Evolutionary conservation across 1,139 yeast species (phyloP).

Genomic region (Hyphopichia khmerensis): DNA sequence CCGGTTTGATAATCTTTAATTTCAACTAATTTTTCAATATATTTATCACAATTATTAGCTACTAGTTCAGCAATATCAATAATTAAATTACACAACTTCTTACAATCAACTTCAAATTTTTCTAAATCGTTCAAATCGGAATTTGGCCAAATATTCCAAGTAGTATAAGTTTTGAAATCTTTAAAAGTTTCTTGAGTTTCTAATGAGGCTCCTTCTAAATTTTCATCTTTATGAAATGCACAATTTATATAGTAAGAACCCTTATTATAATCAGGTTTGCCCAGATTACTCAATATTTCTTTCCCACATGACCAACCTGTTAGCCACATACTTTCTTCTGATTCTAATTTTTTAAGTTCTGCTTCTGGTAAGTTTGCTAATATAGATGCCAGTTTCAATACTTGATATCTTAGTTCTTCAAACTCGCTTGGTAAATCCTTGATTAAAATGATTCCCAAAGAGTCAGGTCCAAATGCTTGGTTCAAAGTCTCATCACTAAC

Average conservation of each 20-base stretch:
- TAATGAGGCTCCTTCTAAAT: slow-evolving; percentile 45
- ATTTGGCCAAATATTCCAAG: slow-evolving; percentile 56
- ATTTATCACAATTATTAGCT: slow-evolving; percentile 54
- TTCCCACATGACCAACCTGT: slow-evolving; percentile 70
- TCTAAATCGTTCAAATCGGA: slow-evolving; percentile 18
- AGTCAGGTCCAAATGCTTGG: slow-evolving; percentile 56
- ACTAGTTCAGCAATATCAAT: slow-evolving; percentile 51
- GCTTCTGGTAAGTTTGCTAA: slow-evolving; percentile 43
- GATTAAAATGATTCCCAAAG: slow-evolving; percentile 54
- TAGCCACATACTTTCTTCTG: slow-evolving; percentile 49
- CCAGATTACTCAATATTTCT: slow-evolving; percentile 42
- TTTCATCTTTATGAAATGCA: slow-evolving; percentile 47
- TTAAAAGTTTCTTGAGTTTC: slow-evolving; percentile 29
- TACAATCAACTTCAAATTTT: slow-evolving; percentile 35
- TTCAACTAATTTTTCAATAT: slow-evolving; percentile 19
- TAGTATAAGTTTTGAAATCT: slow-evolving; percentile 44
- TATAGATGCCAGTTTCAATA: slow-evolving; percentile 44
- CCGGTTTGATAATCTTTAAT: slow-evolving; percentile 27
- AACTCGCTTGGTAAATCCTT: slow-evolving; percentile 42
- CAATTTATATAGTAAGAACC: slow-evolving; percentile 65
- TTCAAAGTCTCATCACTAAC: slow-evolving; percentile 29
- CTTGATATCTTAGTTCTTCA: slow-evolving; percentile 37
- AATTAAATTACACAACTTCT: slow-evolving; percentile 43
- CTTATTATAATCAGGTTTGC: slow-evolving; percentile 49
- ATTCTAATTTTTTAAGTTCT: slow-evolving; percentile 39